Evolutionary conservation across 768 basidiomycete genomes (phyloP).

Genomic region (Lactarius indigo): DNA sequence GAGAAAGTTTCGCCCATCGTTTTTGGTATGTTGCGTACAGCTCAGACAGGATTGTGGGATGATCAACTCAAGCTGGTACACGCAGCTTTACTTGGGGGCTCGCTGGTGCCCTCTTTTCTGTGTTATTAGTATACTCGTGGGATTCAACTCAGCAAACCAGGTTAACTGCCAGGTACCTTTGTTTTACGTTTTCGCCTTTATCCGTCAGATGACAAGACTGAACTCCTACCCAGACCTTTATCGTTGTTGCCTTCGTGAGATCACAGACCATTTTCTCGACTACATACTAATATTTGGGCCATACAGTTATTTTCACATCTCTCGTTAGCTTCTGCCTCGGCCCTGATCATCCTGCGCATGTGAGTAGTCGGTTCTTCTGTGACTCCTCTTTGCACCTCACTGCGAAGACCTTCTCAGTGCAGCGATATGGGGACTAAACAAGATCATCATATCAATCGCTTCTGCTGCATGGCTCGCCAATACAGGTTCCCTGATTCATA

Average conservation of each 20-base stretch:
- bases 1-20: background rate
- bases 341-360: slow-evolving; percentile 17
- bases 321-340: slow-evolving; percentile 8
- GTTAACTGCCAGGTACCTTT: background rate
- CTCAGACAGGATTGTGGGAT: background rate
- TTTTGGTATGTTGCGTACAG: background rate
- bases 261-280: too few species aligned
- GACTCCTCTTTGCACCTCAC: background rate
- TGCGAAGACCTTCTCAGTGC: background rate
- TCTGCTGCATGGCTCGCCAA: background rate
- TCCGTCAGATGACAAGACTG: background rate
- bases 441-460: background rate
- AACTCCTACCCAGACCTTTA: background rate
- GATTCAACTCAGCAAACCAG: background rate
- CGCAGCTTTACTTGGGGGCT: background rate
- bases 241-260: background rate
- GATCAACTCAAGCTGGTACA: background rate
- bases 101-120: background rate
- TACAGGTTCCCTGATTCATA: background rate
- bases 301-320: background rate
- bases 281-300: background rate
- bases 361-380: background rate
- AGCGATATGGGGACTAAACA: slow-evolving; percentile 10
- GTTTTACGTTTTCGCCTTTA: too few species aligned
- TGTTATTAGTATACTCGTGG: background rate